Evolutionary conservation across 179 eudicot genomes (phyloP), one percentile per base, ranked within the genome.

Genomic region (Beta macrorhiza): DNA sequence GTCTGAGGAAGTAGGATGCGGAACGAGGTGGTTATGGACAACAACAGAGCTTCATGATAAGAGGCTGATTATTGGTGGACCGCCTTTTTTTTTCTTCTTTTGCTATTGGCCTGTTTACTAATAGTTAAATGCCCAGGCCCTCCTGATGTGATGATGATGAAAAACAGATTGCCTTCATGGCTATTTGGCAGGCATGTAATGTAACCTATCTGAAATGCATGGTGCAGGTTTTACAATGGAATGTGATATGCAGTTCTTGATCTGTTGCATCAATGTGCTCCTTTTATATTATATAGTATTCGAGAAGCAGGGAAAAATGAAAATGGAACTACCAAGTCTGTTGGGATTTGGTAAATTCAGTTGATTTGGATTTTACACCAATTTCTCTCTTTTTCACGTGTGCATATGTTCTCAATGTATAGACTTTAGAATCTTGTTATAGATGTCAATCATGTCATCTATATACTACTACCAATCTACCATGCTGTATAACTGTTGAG

Each of bases 1-100:
- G 91, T 84, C 81, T 91, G 91, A 90, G 95, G 89, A 87, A 89
- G 88, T 91, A 83, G 87, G 52, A 69, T 37, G 57, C 49, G 5
- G 7, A 13, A 65, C 58, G 19, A 5, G 51, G 20, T 58, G 17
- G 14, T 52, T 25, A 42, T 65, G 76, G 67, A 55, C 56, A 20
- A 15, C n/a, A 64, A n/a, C 44, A 15, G 55, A 62, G 58, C 9
- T 52, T 44, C 73, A 19, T 25, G 53, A 55, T 55, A 11, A 45
- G 68, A 65, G 17, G 71, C 52, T 74, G 45, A 74, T 57, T 49
- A 59, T 45, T 15, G 56, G 32, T 80, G 71, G 51, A 45, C 72
- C 52, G 64, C 15, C 37, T 37, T 37, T 37, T 37, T 37, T 37
- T 37, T 37, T 17, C 7, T 16, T 25, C 25, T 61, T 12, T 29